Conservation (phyloP, 305 asterid species). For the Fraxinus sp. region DNA sequence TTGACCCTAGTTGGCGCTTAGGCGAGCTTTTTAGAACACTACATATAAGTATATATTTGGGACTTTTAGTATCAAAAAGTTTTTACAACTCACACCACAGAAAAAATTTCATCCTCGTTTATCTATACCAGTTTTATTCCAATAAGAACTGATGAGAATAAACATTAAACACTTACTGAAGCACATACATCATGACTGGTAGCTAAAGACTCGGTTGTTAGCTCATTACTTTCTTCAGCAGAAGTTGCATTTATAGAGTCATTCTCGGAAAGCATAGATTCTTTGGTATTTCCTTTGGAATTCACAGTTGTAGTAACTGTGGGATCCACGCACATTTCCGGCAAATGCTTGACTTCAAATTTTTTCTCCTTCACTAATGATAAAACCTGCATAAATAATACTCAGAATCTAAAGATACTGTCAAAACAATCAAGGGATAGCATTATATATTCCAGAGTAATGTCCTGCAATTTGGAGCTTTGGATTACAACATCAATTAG, state of each 20-base stretch:
- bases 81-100: background rate
- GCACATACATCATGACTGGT: constrained; percentile 45
- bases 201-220: constrained; percentile 33
- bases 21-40: too few relatives aligned
- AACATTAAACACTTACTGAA: background rate
- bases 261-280: constrained; percentile 18
- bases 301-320: constrained; percentile 29
- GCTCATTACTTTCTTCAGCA: constrained; percentile 33
- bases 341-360: constrained; percentile 39
- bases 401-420: background rate
- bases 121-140: background rate
- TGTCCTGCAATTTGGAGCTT: background rate
- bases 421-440: background rate
- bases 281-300: constrained; percentile 37
- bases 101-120: background rate
- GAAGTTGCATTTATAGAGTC: constrained; percentile 32
- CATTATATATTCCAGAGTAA: background rate
- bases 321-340: constrained; percentile 37
- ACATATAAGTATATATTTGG: background rate
- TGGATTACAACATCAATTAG: background rate
- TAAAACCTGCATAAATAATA: constrained; percentile 49
- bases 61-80: background rate
- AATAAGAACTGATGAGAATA: background rate
- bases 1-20: too few relatives aligned
- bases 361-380: constrained; percentile 58